Conservation (phyloP, 1,284 basidiomycete species). For the Tetrapyrgos nigripes region DNA sequence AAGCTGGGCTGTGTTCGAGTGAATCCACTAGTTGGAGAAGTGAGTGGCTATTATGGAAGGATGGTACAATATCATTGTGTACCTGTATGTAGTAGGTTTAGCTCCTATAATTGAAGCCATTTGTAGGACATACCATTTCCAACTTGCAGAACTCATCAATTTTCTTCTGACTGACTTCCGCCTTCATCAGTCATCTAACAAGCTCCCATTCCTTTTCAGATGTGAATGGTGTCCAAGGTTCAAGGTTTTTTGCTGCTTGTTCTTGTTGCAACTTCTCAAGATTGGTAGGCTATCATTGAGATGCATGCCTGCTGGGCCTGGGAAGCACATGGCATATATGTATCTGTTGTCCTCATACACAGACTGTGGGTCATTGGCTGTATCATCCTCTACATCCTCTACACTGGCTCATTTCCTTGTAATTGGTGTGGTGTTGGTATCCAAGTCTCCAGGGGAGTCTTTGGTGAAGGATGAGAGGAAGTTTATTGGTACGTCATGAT, state of each 20-base stretch:
- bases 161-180: conserved; percentile 29
- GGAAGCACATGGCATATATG: background rate
- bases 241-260: conserved; percentile 2
- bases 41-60: conserved; percentile 22
- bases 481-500: too few relatives aligned
- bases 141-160: conserved; percentile 39
- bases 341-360: background rate
- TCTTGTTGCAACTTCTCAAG: too few relatives aligned
- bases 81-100: conserved; percentile 7
- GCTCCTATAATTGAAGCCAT: background rate
- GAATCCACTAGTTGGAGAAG: conserved; percentile 35
- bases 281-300: background rate
- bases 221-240: conserved; percentile 29
- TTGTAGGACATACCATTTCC: conserved; percentile 29
- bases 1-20: conserved; percentile 22
- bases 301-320: background rate
- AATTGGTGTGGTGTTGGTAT: too few relatives aligned
- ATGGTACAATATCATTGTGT: conserved; percentile 20
- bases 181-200: conserved; percentile 34
- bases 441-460: too few relatives aligned
- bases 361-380: background rate
- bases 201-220: conserved; percentile 35
- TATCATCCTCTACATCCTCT: background rate
- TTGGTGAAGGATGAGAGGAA: too few relatives aligned
- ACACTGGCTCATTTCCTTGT: background rate